Evolutionary conservation across 2,329 filamentous ascomycete genomes (phyloP).

Genomic region (Sclerotinia glacialis): DNA sequence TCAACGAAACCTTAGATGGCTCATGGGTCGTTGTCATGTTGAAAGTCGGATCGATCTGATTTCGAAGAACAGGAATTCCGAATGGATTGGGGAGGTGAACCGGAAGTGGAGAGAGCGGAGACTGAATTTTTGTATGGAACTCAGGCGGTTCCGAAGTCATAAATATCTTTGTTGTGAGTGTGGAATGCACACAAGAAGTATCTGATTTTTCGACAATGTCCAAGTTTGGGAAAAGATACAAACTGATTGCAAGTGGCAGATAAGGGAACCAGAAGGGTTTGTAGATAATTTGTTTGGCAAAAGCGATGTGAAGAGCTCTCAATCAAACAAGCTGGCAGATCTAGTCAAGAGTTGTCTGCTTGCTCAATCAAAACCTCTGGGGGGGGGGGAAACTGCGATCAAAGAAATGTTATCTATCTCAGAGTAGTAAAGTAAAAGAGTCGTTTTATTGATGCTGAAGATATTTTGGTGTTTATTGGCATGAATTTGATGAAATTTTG

Average conservation of each 20-base stretch:
- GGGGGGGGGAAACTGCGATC: conserved; percentile 1
- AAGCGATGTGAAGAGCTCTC: not conserved
- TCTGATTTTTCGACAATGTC: not conserved
- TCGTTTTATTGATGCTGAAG: not conserved
- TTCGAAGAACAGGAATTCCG: conserved; percentile 66
- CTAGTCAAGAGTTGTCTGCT: not conserved
- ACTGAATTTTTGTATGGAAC: conserved; percentile 62
- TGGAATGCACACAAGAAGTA: conserved; percentile 18
- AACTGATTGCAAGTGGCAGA: conserved; percentile 7
- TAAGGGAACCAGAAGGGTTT: not conserved
- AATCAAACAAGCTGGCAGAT: not conserved
- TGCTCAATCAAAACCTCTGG: conserved; percentile 2
- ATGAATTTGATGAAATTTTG: conserved; percentile 2
- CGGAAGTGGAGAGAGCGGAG: conserved; percentile 69
- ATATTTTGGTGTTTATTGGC: not conserved
- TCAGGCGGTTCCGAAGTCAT: conserved; percentile 48
- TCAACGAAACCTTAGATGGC: conserved; percentile 22
- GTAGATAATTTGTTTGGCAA: not conserved
- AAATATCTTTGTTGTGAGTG: conserved; percentile 20
- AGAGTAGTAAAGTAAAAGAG: not conserved
- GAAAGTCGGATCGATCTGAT: conserved; percentile 70
- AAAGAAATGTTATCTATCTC: conserved; percentile 3
- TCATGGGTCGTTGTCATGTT: conserved; percentile 61
- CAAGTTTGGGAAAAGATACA: conserved; percentile 3
- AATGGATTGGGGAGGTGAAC: conserved; percentile 65